Base-by-base conservation (phyloP, 768 basidiomycete species). In the Candolleomyces efflorescens region DNA sequence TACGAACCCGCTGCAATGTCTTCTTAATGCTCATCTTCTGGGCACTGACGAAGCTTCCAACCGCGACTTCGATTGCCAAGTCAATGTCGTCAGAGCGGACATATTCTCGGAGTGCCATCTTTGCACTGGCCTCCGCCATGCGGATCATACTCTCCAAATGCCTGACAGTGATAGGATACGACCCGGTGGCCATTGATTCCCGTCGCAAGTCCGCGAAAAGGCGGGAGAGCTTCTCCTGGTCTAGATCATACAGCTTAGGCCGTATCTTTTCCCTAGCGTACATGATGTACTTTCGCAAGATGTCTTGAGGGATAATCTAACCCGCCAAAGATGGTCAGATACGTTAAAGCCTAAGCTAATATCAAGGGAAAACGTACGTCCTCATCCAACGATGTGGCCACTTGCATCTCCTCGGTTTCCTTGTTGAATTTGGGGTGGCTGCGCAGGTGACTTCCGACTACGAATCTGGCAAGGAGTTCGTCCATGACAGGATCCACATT, bases 1-100 rank as follows among this genome's bases (percentile, higher is more conserved):
- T 13, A 79, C 86, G 63, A 64, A 96, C 96, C 66, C 97, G 81
- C 72, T 99, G 94, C 46, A 99, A 77, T 2, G 94, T 95, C 77
- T 94, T 97, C 81, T 98, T 98, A 77, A 98, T 96, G 58, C 91
- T 93, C 82, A 94, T 88, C 79, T 99, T 99, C 71, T 99, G 97
- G 24, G 97, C 90, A 63, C 74, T 95, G 58, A 99, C 92, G 71
- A 99, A 99, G 74, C 92, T 94, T 53, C 88, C 88, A 26, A 99
- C 86, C 3, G 93, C 91, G 48, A 98, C 95, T 65, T 93, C 93
- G 61, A 99, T 98, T 1, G 97, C 96, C 53, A 98, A 76, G 70
- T 99, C 94, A 64, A 99, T 94, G 69, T 99, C 97, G 70, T 98
- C 97, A 39, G 88, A 79, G 47, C 97, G 84, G 32, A 98, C 97